phyloP scores from a whole-genome alignment of 768 basidiomycete species.

The button mushroom (Agaricus bisporus) region DNA sequence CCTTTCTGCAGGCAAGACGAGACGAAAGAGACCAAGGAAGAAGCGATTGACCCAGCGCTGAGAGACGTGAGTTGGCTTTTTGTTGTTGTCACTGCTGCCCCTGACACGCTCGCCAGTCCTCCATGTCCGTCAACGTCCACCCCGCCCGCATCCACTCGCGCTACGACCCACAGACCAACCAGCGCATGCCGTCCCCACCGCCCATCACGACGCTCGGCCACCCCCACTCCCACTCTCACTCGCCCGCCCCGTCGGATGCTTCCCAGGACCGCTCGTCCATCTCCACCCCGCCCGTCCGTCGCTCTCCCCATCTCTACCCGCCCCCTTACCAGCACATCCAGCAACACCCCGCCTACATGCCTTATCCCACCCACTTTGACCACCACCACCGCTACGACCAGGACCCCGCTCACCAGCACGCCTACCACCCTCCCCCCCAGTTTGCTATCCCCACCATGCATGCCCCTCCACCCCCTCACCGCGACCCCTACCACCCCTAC shows the following conservation, averaged over 20 bases:
- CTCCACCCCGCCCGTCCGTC: constrained; percentile 50
- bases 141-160: constrained; percentile 4
- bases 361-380: constrained; percentile 18
- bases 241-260: constrained; percentile 54
- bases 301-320: constrained; percentile 32
- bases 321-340: constrained; percentile 26
- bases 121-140: constrained; percentile 10
- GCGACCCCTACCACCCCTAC: constrained; percentile 21
- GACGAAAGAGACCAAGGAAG: constrained; percentile 13
- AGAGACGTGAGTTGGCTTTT: constrained; percentile 20
- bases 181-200: constrained; percentile 28
- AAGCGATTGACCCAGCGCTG: constrained; percentile 24
- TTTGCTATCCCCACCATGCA: constrained; percentile 15
- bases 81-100: not conserved
- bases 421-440: constrained; percentile 16
- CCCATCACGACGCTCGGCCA: constrained; percentile 36
- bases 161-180: constrained; percentile 12
- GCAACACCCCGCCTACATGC: constrained; percentile 28
- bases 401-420: constrained; percentile 16
- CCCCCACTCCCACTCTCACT: constrained; percentile 37
- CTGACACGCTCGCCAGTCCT: not conserved
- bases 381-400: constrained; percentile 23
- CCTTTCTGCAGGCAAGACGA: constrained; percentile 16
- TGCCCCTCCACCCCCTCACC: constrained; percentile 11
- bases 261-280: constrained; percentile 56